These are phyloP conservation scores for Moricandia arvensis DNA, from an alignment of 345 rosid species.

Conservation along the genomic window DNA sequence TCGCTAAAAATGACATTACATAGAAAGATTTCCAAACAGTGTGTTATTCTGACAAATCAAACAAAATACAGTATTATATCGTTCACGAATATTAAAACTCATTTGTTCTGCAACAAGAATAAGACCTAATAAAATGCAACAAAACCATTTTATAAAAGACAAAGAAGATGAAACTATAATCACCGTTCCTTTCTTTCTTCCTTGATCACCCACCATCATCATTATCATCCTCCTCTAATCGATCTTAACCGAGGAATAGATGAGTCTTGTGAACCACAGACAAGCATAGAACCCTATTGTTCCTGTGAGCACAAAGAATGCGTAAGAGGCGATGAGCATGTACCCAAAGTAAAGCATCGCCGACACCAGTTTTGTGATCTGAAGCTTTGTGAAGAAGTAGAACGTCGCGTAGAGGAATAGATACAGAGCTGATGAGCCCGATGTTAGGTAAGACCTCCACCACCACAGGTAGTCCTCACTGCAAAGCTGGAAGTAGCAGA, in stretches of 20 bases:
- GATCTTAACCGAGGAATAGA: slow-evolving; percentile 83
- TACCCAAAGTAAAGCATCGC: slow-evolving; percentile 72
- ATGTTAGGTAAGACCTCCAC: slow-evolving; percentile 90
- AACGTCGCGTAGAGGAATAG: slow-evolving; percentile 79
- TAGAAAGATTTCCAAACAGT: neutral
- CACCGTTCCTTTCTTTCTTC: slow-evolving; percentile 23
- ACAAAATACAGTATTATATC: slow-evolving; percentile 28
- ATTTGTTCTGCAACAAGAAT: slow-evolving; percentile 25
- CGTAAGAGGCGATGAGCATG: slow-evolving; percentile 72
- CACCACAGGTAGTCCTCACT: slow-evolving; percentile 87
- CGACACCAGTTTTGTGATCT: slow-evolving; percentile 73
- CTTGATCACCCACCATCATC: neutral
- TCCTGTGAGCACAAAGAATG: slow-evolving; percentile 74
- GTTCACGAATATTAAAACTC: slow-evolving; percentile 22
- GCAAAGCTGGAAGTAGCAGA: slow-evolving; percentile 87
- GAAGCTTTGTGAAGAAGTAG: slow-evolving; percentile 88
- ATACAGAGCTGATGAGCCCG: slow-evolving; percentile 77
- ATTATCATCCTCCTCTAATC: slow-evolving; percentile 37
- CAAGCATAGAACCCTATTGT: slow-evolving; percentile 81
- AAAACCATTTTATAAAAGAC: slow-evolving; percentile 25
- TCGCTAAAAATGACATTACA: neutral
- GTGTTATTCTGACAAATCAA: slow-evolving; percentile 26
- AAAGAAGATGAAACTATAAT: no score
- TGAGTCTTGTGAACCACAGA: slow-evolving; percentile 85
- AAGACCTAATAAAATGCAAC: slow-evolving; percentile 31